Evolutionary conservation across 192 early-diverging fungal species (phyloP).

Genomic region (Backusella liffmaniae): DNA sequence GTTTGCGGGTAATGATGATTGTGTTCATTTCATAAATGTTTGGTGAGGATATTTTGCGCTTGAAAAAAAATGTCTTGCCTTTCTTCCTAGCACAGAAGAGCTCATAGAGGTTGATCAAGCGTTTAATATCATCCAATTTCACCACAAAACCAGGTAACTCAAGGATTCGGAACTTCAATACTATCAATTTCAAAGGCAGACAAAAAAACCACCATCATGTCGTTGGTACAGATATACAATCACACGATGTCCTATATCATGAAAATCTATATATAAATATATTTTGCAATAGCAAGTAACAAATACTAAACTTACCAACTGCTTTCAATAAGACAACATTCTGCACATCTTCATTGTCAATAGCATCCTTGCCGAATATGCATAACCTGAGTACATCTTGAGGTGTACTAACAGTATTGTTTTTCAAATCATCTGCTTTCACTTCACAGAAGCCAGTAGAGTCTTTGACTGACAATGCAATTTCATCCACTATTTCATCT

Average conservation of each 20-base stretch:
- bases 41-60: slow-evolving; percentile 2
- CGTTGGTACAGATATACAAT: slow-evolving; percentile 16
- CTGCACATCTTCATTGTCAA: slow-evolving; percentile 9
- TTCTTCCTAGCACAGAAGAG: neutral
- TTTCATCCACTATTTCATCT: too few species aligned
- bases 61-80: neutral
- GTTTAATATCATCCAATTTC: neutral
- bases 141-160: neutral
- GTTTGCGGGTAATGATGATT: neutral
- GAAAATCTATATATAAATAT: slow-evolving; percentile 7
- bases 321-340: slow-evolving; percentile 9
- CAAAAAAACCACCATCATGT: slow-evolving; percentile 10
- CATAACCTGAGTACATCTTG: slow-evolving; percentile 8
- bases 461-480: neutral
- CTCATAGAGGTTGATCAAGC: neutral
- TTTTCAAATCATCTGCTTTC: slow-evolving; percentile 5
- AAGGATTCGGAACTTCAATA: slow-evolving; percentile 6
- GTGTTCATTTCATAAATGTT: slow-evolving; percentile 6
- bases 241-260: slow-evolving; percentile 13
- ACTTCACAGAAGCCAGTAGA: too few species aligned
- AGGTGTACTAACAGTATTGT: slow-evolving; percentile 11
- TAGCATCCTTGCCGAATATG: slow-evolving; percentile 2
- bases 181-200: slow-evolving; percentile 10
- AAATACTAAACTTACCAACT: slow-evolving; percentile 18
- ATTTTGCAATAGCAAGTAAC: slow-evolving; percentile 20